Evolutionary conservation across 2,329 filamentous ascomycete species (phyloP).

Genomic region (Stagonosporopsis cucurbitacearum): DNA sequence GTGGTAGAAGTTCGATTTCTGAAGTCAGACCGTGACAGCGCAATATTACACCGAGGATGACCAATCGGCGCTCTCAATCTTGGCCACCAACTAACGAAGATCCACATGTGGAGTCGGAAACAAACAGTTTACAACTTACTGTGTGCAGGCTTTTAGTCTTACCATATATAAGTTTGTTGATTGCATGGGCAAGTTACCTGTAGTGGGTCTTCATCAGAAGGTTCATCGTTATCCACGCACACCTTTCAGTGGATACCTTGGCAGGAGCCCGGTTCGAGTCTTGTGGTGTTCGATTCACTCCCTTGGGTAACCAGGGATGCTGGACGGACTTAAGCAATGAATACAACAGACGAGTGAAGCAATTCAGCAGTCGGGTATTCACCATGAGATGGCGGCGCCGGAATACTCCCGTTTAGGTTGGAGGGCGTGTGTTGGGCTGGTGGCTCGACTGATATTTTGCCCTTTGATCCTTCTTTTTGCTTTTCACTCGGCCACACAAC

Average conservation of each 20-base stretch:
- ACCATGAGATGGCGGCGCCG: conserved; percentile 52
- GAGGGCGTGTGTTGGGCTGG: conserved; percentile 44
- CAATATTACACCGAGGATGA: background rate
- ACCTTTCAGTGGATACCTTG: conserved; percentile 39
- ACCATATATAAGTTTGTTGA: conserved; percentile 17
- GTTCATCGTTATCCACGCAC: conserved; percentile 42
- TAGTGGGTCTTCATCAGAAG: conserved; percentile 47
- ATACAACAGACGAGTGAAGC: conserved; percentile 51
- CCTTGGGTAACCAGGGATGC: conserved; percentile 50
- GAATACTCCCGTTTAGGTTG: conserved; percentile 50
- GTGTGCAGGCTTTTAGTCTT: no score
- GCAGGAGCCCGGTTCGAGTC: conserved; percentile 53
- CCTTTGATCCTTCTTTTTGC: conserved; percentile 13
- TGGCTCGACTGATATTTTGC: conserved; percentile 46
- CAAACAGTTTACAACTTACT: no score
- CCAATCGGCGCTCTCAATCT: background rate
- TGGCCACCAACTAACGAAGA: background rate
- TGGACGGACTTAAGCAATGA: conserved; percentile 53
- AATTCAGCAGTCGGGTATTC: conserved; percentile 52
- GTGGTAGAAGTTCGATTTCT: no score
- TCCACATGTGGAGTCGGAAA: background rate
- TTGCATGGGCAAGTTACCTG: conserved; percentile 32
- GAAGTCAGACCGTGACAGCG: background rate
- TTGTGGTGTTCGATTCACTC: conserved; percentile 50
- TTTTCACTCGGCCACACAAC: background rate